Evolutionary conservation across 768 basidiomycete species (phyloP).

Genomic region (Coprinopsis marcescibilis): DNA sequence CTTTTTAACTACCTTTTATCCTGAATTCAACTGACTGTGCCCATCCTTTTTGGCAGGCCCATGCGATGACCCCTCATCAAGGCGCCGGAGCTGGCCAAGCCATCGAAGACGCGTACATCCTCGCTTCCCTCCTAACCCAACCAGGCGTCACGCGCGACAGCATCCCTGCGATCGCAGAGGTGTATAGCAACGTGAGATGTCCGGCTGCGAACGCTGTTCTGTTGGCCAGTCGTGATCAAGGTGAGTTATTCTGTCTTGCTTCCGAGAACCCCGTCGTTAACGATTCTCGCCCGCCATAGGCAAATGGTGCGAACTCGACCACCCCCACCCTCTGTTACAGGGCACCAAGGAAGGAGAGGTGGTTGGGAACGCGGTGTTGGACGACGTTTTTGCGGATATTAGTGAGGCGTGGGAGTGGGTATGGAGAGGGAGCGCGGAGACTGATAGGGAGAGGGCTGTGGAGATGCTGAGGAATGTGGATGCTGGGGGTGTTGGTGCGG

Average conservation of each 20-base stretch:
- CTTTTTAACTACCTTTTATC: background rate
- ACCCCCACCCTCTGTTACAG: conserved; percentile 22
- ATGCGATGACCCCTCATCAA: conserved; percentile 29
- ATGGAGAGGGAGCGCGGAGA: conserved; percentile 21
- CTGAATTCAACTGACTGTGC: background rate
- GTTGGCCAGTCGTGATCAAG: conserved; percentile 11
- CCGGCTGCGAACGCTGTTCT: conserved; percentile 22
- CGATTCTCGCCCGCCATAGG: conserved; percentile 19
- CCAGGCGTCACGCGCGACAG: conserved; percentile 7
- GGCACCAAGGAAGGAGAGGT: conserved; percentile 22
- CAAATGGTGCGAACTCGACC: conserved; percentile 15
- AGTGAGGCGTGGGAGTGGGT: conserved; percentile 22
- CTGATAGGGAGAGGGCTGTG: conserved; percentile 19
- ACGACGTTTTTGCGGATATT: conserved; percentile 15
- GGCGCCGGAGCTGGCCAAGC: conserved; percentile 27
- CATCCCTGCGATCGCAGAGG: conserved; percentile 22
- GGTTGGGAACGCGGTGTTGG: conserved; percentile 18
- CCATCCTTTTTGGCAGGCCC: conserved; percentile 15
- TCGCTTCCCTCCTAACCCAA: conserved; percentile 23
- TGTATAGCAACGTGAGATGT: conserved; percentile 22
- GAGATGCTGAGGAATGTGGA: conserved; percentile 17
- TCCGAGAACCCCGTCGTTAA: no score
- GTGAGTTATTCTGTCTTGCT: conserved; percentile 9
- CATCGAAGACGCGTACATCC: conserved; percentile 33
- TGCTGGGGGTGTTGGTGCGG: no score